phyloP scores from a whole-genome alignment of 768 basidiomycete genomes.

The Leccinum imitatum region DNA sequence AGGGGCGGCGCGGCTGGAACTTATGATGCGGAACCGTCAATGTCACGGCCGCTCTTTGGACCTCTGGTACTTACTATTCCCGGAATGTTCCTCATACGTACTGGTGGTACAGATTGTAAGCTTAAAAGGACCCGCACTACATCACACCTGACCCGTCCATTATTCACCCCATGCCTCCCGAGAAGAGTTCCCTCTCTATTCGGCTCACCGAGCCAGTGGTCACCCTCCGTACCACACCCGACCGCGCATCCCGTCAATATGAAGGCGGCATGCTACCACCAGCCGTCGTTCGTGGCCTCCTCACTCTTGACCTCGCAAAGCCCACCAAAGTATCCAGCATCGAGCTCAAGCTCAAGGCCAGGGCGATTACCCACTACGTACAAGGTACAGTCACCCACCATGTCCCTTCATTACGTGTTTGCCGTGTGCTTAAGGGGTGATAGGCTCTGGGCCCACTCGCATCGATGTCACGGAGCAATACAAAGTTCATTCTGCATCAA shows the following conservation, averaged over 20 bases:
- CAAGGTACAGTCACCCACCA: constrained; percentile 59
- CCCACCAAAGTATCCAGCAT: constrained; percentile 86
- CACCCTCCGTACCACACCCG: constrained; percentile 51
- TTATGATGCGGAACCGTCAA: constrained; percentile 5
- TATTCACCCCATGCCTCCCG: constrained; percentile 11
- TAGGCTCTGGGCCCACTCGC: constrained; percentile 67
- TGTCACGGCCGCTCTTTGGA: neutral
- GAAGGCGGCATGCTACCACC: constrained; percentile 47
- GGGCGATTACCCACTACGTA: constrained; percentile 71
- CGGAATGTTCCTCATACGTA: neutral
- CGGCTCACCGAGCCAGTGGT: constrained; percentile 73
- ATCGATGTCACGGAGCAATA: constrained; percentile 80
- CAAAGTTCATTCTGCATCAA: constrained; percentile 65
- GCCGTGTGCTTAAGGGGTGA: neutral
- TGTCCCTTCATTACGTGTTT: neutral
- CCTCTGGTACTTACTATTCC: neutral
- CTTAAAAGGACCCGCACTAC: constrained; percentile 1
- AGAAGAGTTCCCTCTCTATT: constrained; percentile 50
- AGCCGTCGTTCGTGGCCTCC: constrained; percentile 62
- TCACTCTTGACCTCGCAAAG: constrained; percentile 65
- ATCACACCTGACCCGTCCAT: neutral
- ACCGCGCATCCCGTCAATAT: constrained; percentile 31
- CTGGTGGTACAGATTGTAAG: neutral
- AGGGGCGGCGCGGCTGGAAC: constrained; percentile 8
- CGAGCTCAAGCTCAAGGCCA: constrained; percentile 75